These are phyloP conservation scores for Diatrype stigma DNA, from an alignment of 2,329 filamentous ascomycete genomes.

Conservation along the genomic window DNA sequence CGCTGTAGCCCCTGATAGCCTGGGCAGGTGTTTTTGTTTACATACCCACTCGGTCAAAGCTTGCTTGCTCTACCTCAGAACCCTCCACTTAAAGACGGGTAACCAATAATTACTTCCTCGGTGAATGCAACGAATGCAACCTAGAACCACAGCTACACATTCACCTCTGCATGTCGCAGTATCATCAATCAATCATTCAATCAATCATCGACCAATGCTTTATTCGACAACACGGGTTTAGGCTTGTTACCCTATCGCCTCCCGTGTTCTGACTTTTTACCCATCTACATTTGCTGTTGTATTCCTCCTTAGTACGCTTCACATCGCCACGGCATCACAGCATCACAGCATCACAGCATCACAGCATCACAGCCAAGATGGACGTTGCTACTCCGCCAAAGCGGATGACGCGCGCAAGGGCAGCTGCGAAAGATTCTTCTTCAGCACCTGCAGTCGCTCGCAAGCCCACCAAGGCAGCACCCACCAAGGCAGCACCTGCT, in stretches of 20 bases:
- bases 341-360: constrained; percentile 22
- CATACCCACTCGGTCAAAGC: not conserved
- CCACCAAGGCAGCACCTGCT: constrained; percentile 30
- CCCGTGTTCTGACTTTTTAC: not conserved
- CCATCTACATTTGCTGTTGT: not conserved
- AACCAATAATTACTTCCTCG: not conserved
- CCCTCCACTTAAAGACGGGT: not conserved
- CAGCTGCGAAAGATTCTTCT: constrained; percentile 38
- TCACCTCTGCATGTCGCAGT: not conserved
- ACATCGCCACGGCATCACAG: not conserved
- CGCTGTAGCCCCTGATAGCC: too few species aligned
- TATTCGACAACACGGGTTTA: not conserved
- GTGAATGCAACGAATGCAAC: not conserved
- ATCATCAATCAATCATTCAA: not conserved
- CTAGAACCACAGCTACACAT: too few species aligned
- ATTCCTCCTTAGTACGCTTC: not conserved
- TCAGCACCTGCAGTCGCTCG: constrained; percentile 19
- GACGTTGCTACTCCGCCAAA: constrained; percentile 53
- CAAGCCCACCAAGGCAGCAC: constrained; percentile 39
- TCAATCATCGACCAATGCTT: not conserved
- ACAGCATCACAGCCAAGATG: constrained; percentile 33
- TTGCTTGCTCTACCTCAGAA: too few species aligned
- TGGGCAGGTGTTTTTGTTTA: not conserved
- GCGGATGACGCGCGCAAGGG: constrained; percentile 52
- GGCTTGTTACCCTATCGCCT: not conserved